Conservation (phyloP, 2,329 filamentous ascomycete species). For the Sporothrix pseudoabietina region DNA sequence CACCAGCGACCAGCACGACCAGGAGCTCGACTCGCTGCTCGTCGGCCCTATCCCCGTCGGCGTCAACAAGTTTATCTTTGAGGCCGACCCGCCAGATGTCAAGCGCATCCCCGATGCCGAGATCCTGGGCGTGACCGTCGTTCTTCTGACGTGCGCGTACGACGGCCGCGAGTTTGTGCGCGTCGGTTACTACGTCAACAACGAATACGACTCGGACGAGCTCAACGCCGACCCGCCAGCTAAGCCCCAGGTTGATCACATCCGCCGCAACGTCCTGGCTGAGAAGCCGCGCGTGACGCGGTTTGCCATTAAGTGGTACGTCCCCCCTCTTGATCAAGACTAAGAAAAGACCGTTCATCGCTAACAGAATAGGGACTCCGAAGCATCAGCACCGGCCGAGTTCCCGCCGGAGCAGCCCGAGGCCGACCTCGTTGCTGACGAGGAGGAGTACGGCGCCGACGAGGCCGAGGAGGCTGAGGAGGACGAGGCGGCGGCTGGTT, state of each 20-base stretch:
- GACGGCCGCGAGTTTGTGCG: conserved; percentile 96
- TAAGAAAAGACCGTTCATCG: too few species aligned
- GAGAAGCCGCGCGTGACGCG: conserved; percentile 97
- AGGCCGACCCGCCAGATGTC: conserved; percentile 89
- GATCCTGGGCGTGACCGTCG: conserved; percentile 94
- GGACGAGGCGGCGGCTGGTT: conserved; percentile 42
- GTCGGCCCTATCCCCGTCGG: conserved; percentile 97
- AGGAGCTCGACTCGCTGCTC: conserved; percentile 94
- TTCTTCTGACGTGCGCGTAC: conserved; percentile 94
- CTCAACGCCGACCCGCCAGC: conserved; percentile 85
- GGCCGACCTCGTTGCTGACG: conserved; percentile 82
- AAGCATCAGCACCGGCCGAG: conserved; percentile 91
- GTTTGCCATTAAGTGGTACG: conserved; percentile 97
- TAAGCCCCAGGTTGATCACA: conserved; percentile 90
- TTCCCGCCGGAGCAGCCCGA: conserved; percentile 98
- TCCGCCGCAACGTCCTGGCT: conserved; percentile 86
- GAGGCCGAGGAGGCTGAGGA: conserved; percentile 73
- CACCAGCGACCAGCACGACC: conserved; percentile 94
- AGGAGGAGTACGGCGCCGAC: conserved; percentile 87
- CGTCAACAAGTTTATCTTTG: conserved; percentile 98
- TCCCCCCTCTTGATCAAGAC: conserved; percentile 30
- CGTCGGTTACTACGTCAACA: conserved; percentile 99
- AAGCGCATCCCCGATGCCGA: conserved; percentile 90
- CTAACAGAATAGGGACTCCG: conserved; percentile 74
- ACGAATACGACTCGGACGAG: conserved; percentile 94